These are phyloP conservation scores for Cladosporium austrohemisphaericum DNA, from an alignment of 2,329 filamentous ascomycete genomes.

Conservation along the genomic window DNA sequence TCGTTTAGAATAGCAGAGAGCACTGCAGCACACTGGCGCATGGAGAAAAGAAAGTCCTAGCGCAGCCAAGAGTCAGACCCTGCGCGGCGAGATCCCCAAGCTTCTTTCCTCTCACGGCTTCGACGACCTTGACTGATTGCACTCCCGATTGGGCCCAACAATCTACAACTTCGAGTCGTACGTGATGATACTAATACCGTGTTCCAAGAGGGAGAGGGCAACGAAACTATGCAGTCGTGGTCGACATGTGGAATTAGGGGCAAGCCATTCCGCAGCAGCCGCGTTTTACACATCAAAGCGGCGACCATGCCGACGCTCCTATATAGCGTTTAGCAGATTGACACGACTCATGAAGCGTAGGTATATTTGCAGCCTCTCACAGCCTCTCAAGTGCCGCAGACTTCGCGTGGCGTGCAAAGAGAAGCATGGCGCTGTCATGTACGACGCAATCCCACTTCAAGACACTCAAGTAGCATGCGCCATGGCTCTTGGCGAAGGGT, in stretches of 20 bases:
- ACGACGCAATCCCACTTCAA: constrained; percentile 1
- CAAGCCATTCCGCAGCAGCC: too few relatives aligned
- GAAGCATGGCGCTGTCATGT: constrained; percentile 11
- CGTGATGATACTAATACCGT: too few relatives aligned
- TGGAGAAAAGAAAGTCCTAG: not conserved
- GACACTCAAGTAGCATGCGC: constrained; percentile 1
- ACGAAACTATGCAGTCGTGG: too few relatives aligned
- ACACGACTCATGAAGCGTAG: too few relatives aligned
- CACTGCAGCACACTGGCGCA: too few relatives aligned
- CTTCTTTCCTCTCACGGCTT: not conserved
- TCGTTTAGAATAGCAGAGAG: too few relatives aligned
- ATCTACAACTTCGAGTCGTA: not conserved
- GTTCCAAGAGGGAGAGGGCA: too few relatives aligned
- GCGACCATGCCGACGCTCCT: too few relatives aligned
- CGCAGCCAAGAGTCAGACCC: not conserved
- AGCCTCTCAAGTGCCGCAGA: not conserved
- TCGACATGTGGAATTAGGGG: too few relatives aligned
- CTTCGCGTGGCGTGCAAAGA: not conserved
- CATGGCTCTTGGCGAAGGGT: constrained; percentile 15
- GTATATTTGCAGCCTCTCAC: not conserved
- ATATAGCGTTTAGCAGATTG: too few relatives aligned
- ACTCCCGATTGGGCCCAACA: too few relatives aligned
- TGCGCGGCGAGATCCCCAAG: not conserved
- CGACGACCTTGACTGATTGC: not conserved
- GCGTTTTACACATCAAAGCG: too few relatives aligned